Evolutionary conservation across 1,139 yeast species (phyloP), one percentile per base, ranked within the genome.

Genomic region (Suhomyces anneliseae): DNA sequence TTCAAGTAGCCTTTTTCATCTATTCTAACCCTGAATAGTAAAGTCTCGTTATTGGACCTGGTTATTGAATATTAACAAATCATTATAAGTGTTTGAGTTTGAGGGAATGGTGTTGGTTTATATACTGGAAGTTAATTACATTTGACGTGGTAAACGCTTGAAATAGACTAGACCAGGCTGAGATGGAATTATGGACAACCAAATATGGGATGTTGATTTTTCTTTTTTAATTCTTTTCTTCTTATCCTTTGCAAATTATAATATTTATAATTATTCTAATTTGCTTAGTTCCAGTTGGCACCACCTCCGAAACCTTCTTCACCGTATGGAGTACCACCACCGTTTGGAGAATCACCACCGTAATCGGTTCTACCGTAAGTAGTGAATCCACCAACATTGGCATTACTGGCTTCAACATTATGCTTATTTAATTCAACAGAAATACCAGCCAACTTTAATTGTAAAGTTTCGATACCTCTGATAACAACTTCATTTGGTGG

Each of bases 381-480:
- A 40, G 80, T 76, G 53, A 74, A 71, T 8, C 79, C 79, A 35
- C 80, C 79, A 19, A 72, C 62, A 27, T 56, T 56, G 10, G 76
- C 74, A 48, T 65, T 68, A 53, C 74, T 74, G 44, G 76, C 79
- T 55, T 76, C 82, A 44, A 78, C 79, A 42, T 72, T 71, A 48
- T 78, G 83, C 65, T 80, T 79, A 56, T 86, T 88, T 51, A 93
- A 73, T 53, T 93, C 95, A 62, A 88, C 82, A 43, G 93, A 83
- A 48, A 93, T 85, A 49, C 90, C 89, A 7, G 98, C 99, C 45
- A 95, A 81, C 68, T 93, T 93, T 68, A 85, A 85, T 66, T 90
- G 97, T 57, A 93, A 72, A 27, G 92, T 90, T 46, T 82, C 84
- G 54, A 95, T 83, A 44, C 96, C 90, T 59, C 92, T 82, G 42